These are phyloP conservation scores for Didymella arachidicola DNA, from an alignment of 2,329 filamentous ascomycete species.

Conservation along the genomic window DNA sequence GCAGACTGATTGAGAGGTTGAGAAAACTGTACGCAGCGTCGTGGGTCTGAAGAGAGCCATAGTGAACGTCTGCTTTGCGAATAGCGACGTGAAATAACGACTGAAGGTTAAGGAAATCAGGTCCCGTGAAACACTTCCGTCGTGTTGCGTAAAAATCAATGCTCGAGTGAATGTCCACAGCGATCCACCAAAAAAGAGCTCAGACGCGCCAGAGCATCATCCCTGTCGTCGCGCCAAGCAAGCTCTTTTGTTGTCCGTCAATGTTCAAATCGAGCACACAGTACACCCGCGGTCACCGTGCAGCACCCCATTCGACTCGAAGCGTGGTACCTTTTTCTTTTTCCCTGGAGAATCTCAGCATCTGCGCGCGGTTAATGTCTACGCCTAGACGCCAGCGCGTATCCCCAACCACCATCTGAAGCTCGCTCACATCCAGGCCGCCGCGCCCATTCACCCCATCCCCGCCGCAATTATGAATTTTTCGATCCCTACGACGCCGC, in stretches of 20 bases:
- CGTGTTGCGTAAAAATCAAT: conserved; percentile 2
- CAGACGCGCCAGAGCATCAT: conserved; percentile 22
- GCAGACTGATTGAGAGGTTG: conserved; percentile 25
- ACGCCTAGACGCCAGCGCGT: conserved; percentile 41
- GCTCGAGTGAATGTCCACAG: conserved; percentile 13
- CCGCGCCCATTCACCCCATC: conserved; percentile 28
- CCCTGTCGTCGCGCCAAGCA: conserved; percentile 33
- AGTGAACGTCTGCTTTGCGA: conserved; percentile 8
- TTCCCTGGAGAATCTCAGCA: conserved; percentile 17
- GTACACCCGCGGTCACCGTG: conserved; percentile 40
- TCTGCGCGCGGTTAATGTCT: conserved; percentile 40
- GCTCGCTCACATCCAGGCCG: conserved; percentile 33
- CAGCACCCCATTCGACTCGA: conserved; percentile 26
- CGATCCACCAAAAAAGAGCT: conserved; percentile 22
- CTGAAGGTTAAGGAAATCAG: not conserved
- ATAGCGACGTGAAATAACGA: not conserved
- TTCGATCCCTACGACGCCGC: conserved; percentile 60
- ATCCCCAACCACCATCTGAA: conserved; percentile 37
- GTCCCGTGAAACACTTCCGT: not conserved
- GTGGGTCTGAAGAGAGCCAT: conserved; percentile 41
- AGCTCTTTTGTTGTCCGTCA: conserved; percentile 42
- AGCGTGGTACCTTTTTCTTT: conserved; percentile 25
- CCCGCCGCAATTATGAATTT: conserved; percentile 36
- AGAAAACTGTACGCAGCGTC: conserved; percentile 27
- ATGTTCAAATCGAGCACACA: conserved; percentile 30